Evolutionary conservation across 2,329 filamentous ascomycete genomes (phyloP).

Genomic region (Aspergillus transmontanensis): DNA sequence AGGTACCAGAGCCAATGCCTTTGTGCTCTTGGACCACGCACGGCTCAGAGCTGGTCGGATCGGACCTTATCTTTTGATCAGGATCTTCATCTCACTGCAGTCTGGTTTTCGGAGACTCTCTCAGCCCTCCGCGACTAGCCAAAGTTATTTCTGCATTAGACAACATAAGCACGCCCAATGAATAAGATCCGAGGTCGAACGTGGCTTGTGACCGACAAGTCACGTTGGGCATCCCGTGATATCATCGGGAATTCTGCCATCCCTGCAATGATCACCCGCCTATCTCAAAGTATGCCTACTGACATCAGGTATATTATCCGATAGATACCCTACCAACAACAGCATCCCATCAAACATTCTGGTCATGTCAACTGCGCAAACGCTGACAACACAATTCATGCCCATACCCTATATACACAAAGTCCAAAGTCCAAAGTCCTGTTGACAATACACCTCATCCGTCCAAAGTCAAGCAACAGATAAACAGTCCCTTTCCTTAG

Average conservation of each 20-base stretch:
- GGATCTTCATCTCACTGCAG: background rate
- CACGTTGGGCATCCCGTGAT: conserved; percentile 1
- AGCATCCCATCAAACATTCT: background rate
- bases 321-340: background rate
- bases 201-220: conserved; percentile 4
- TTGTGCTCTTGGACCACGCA: background rate
- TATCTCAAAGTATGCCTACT: background rate
- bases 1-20: background rate
- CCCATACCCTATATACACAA: background rate
- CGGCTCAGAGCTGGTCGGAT: background rate
- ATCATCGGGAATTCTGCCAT: background rate
- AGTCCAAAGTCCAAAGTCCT: background rate
- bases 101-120: background rate
- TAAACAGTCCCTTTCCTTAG: background rate
- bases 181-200: background rate
- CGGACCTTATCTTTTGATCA: background rate
- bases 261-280: background rate
- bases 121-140: background rate
- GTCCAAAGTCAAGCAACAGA: too few species aligned
- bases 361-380: background rate
- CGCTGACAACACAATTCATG: background rate
- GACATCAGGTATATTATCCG: background rate
- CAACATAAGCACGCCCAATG: background rate
- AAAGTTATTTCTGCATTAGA: background rate
- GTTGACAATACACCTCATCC: background rate